Evolutionary conservation across 2,329 filamentous ascomycete genomes (phyloP), one percentile per base, ranked within the genome.

Genomic region (Trichocomaceae sp.): DNA sequence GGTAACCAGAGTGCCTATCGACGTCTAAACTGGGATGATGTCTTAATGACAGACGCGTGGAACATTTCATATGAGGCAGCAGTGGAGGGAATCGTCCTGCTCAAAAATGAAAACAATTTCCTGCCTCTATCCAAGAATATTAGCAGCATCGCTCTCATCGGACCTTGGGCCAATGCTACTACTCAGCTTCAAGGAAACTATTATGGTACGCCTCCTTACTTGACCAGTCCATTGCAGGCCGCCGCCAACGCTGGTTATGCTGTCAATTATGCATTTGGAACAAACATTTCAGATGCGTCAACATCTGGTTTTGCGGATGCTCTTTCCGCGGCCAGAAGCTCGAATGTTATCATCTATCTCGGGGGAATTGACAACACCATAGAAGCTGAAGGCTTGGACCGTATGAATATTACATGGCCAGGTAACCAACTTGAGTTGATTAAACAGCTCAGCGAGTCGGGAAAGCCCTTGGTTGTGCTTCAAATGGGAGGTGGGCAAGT

Each of bases 131-230:
- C 72, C 4, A 61, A 64, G 3, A 63, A 71, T 15, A 64, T 60
- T 15, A 67, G 64, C 2, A 69, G 66, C 42, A 70, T 85, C 3
- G 82, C 79, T 0, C 67, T 85, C 44, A 70, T 85, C 26, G 83
- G 82, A 0, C 76, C 75, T 47, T 85, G 81, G 75, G 81, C 79
- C 2, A 81, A 81, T 50, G 79, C 79, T 6, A 80, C 79, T 0
- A 71, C 68, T 4, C 75, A 83, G 57, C 75, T 85, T 70, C 79
- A 79, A 50, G 83, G 82, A 0, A 82, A 81, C 61, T 85, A 86
- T 66, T 72, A 64, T 55, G 82, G 83, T 26, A 66, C 73, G 2
- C 74, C 83, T 0, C 80, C 81, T 0, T 85, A 80, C 65, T 69
- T 80, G 2, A 76, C 74, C 58, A 77, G 74, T 3, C 82, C 82